phyloP scores from a whole-genome alignment of 345 rosid genomes.

The Erysimum cheiranthoides region DNA sequence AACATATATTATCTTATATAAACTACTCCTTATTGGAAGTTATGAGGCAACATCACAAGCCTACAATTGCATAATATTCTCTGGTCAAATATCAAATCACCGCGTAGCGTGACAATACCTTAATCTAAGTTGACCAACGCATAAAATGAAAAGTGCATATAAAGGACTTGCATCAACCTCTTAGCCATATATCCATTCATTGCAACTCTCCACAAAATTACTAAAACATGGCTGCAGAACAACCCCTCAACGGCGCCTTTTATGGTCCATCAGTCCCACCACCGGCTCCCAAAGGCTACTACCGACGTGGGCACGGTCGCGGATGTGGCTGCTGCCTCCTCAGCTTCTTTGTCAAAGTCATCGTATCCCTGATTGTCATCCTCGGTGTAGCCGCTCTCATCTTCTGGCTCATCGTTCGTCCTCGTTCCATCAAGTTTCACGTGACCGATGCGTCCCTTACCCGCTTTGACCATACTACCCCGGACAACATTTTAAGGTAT shows the following conservation, averaged over 20 bases:
- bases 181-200: slow-evolving; percentile 15
- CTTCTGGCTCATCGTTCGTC: slow-evolving; percentile 72
- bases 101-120: slow-evolving; percentile 41
- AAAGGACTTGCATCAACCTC: slow-evolving; percentile 28
- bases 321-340: slow-evolving; percentile 72
- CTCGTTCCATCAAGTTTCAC: slow-evolving; percentile 56
- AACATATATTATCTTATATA: not conserved
- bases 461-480: slow-evolving; percentile 53
- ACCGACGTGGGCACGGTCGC: slow-evolving; percentile 58
- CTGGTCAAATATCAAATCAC: slow-evolving; percentile 31
- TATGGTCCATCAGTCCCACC: slow-evolving; percentile 79
- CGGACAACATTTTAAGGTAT: slow-evolving; percentile 47
- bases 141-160: slow-evolving; percentile 29
- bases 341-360: slow-evolving; percentile 51
- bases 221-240: slow-evolving; percentile 45
- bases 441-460: slow-evolving; percentile 57
- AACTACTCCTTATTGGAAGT: slow-evolving; percentile 26
- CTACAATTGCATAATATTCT: slow-evolving; percentile 42
- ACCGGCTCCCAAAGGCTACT: slow-evolving; percentile 46
- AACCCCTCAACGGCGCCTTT: slow-evolving; percentile 72
- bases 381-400: slow-evolving; percentile 58
- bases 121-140: slow-evolving; percentile 36
- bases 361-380: slow-evolving; percentile 48
- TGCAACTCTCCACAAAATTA: slow-evolving; percentile 30
- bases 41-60: slow-evolving; percentile 35